Evolutionary conservation across 2,329 filamentous ascomycete species (phyloP), one percentile per base, ranked within the genome.

Genomic region (Sarocladium brachiariae): DNA sequence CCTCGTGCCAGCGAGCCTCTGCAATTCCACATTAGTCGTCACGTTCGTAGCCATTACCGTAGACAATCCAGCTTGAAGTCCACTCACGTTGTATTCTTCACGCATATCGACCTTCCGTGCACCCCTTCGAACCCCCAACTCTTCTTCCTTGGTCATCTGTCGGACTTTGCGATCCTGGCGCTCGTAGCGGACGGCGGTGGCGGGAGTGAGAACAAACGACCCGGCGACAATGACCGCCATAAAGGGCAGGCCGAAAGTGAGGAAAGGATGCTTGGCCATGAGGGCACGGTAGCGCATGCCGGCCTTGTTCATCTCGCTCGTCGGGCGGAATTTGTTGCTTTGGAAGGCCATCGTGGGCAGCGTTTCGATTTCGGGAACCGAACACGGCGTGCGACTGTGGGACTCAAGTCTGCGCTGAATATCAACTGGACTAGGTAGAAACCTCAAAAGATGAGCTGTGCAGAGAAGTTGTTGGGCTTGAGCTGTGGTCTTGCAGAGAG

Each of bases 191-290:
- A 99, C 75, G 13, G 95, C 93, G 19, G 95, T 92, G 4, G 92
- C 93, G 1, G 92, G 93, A 0, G 93, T 97, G 46, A 99, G 78
- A 60, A 95, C 87, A 68, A 99, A 99, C 2, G 89, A 95, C 1
- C 90, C 92, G 2, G 86, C 89, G 23, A 99, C 81, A 63, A 99
- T 96, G 52, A 95, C 84, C 51, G 81, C 73, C 57, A 99, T 80
- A 68, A 99, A 99, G 1, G 93, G 95, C 3, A 99, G 77, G 2
- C 95, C 95, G 65, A 99, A 99, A 55, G 96, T 81, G 24, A 90
- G 73, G 67, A 99, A 99, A 1, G 93, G 95, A 60, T 87, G 89
- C 62, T 78, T 84, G 52, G 81, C 76, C 58, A 99, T 81, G 53
- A 80, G 68, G 27, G 78, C 73, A 52, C 93, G 87, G 73, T 99